phyloP scores from a whole-genome alignment of 108 stramenopile genomes.

The Pseudonitzschia multiseries region DNA sequence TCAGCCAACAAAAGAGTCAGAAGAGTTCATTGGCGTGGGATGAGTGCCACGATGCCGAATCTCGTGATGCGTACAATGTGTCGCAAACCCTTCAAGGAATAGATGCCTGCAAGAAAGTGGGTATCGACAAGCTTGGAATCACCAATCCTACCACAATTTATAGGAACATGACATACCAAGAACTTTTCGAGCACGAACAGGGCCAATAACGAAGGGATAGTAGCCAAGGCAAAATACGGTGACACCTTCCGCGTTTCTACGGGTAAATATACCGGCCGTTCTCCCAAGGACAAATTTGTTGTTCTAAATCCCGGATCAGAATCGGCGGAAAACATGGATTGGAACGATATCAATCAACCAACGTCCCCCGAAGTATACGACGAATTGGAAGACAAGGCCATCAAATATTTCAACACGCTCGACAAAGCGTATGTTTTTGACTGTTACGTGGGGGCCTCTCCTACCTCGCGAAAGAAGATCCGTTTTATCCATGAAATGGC shows the following conservation, averaged over 20 bases:
- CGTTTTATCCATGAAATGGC: constrained; percentile 97
- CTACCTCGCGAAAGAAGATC: constrained; percentile 85
- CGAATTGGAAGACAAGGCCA: constrained; percentile 91
- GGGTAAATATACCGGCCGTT: constrained; percentile 96
- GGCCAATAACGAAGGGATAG: constrained; percentile 86
- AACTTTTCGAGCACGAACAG: constrained; percentile 91
- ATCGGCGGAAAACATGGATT: constrained; percentile 86
- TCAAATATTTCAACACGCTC: constrained; percentile 84
- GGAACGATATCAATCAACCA: constrained; percentile 93
- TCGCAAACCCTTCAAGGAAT: constrained; percentile 63
- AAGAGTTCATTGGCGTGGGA: constrained; percentile 13
- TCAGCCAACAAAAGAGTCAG: constrained; percentile 2
- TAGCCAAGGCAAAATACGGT: constrained; percentile 82
- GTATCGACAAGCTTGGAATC: constrained; percentile 75
- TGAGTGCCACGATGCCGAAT: constrained; percentile 16
- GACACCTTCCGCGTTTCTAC: constrained; percentile 95
- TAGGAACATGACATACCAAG: constrained; percentile 92
- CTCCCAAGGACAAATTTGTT: constrained; percentile 95
- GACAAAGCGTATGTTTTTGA: constrained; percentile 94
- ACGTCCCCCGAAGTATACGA: constrained; percentile 91
- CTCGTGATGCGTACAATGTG: constrained; percentile 76
- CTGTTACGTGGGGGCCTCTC: constrained; percentile 90
- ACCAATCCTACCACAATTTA: constrained; percentile 76
- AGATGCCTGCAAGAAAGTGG: constrained; percentile 74
- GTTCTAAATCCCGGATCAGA: constrained; percentile 74